Conservation (phyloP, 2,329 filamentous ascomycete species). For the Pseudopyrenochaeta lycopersici region DNA sequence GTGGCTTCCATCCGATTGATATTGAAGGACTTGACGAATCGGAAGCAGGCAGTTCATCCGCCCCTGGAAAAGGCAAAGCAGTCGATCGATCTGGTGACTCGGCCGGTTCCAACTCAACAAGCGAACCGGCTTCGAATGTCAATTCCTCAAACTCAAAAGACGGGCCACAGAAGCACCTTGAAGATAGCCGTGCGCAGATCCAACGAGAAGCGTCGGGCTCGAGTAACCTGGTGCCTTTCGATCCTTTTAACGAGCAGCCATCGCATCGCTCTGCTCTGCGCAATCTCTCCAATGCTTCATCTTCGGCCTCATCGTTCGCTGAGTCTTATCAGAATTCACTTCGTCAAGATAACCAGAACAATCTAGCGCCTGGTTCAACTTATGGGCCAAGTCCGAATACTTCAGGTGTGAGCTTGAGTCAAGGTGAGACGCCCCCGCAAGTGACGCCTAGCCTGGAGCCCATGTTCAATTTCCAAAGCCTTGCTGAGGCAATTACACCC, state of each 20-base stretch:
- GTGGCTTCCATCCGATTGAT: slow-evolving; percentile 61
- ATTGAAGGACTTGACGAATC: slow-evolving; percentile 56
- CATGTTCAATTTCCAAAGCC: slow-evolving; percentile 89
- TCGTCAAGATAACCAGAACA: slow-evolving; percentile 34
- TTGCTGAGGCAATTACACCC: slow-evolving; percentile 83
- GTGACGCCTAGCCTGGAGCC: slow-evolving; percentile 70
- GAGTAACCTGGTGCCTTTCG: slow-evolving; percentile 56
- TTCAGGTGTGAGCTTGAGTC: slow-evolving; percentile 59
- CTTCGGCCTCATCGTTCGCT: slow-evolving; percentile 77
- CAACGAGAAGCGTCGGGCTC: slow-evolving; percentile 46
- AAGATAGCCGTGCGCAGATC: slow-evolving; percentile 55
- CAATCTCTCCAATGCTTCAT: slow-evolving; percentile 88
- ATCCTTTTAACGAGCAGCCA: slow-evolving; percentile 41
- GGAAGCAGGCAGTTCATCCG: slow-evolving; percentile 34
- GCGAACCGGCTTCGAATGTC: slow-evolving; percentile 54
- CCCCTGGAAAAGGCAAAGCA: slow-evolving; percentile 58
- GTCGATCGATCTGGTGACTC: slow-evolving; percentile 52
- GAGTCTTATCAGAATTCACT: slow-evolving; percentile 65
- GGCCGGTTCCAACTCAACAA: slow-evolving; percentile 53
- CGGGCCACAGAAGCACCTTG: slow-evolving; percentile 56
- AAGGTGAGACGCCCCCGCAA: slow-evolving; percentile 38
- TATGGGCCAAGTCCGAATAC: slow-evolving; percentile 61
- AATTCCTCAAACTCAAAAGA: slow-evolving; percentile 47
- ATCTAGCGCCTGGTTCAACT: slow-evolving; percentile 53
- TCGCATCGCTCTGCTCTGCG: slow-evolving; percentile 74